Percentiles rank a stretch among this genome's conserved stretches.
phyloP scores from a whole-genome alignment of 2,329 filamentous ascomycete genomes.

The Lomentospora prolificans region DNA sequence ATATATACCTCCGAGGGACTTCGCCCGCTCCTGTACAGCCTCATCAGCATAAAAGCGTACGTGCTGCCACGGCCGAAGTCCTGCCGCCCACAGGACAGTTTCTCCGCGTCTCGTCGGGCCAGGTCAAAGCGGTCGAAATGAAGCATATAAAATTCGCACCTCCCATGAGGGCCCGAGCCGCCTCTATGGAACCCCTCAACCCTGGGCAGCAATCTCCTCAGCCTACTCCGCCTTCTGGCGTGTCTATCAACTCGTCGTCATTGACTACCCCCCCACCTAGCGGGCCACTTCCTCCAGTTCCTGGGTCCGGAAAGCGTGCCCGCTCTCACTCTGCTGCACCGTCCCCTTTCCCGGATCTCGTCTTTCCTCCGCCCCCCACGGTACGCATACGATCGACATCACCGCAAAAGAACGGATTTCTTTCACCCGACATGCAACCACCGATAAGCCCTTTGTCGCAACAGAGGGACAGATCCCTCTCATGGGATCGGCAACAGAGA shows the following conservation, averaged over 20 bases:
- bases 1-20: background rate
- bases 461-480: background rate
- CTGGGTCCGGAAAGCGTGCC: background rate
- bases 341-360: background rate
- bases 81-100: background rate
- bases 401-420: background rate
- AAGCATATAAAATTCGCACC: background rate
- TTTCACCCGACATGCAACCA: background rate
- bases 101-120: background rate
- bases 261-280: background rate
- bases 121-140: background rate
- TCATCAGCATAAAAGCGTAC: background rate
- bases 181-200: background rate
- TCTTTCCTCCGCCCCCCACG: conserved; percentile 4
- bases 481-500: background rate
- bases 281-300: background rate
- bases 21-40: background rate
- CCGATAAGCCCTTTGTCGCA: background rate
- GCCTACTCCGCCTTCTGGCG: background rate
- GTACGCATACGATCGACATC: background rate
- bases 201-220: background rate
- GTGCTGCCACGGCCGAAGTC: background rate
- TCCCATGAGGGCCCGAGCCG: background rate
- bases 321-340: background rate
- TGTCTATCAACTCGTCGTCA: background rate